A percentile compares a stretch with the other conserved stretches of the same genome.
Evolutionary conservation across 2,329 filamentous ascomycete genomes (phyloP).

Genomic region (Didymella lethalis): DNA sequence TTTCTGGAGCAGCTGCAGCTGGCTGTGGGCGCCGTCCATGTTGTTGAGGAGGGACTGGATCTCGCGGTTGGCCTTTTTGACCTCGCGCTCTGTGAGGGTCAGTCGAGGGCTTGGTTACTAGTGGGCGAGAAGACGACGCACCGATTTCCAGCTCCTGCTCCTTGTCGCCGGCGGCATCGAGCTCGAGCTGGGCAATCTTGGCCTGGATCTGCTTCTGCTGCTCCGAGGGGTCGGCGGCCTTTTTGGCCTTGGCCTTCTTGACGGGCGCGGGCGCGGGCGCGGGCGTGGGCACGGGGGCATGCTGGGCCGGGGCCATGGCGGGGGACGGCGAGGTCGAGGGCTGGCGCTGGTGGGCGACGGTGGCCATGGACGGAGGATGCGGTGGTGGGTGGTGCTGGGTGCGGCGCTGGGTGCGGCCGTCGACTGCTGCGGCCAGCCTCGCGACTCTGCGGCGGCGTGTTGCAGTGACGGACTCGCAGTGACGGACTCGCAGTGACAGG

Average conservation of each 20-base stretch:
- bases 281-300: conserved; percentile 60
- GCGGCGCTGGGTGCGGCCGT: conserved; percentile 25
- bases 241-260: conserved; percentile 87
- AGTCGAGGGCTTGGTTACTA: conserved; percentile 24
- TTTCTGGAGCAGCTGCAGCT: conserved; percentile 88
- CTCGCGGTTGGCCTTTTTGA: conserved; percentile 92
- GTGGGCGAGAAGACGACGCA: conserved; percentile 50
- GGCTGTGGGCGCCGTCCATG: conserved; percentile 90
- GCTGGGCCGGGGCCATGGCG: conserved; percentile 55
- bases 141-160: conserved; percentile 96
- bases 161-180: conserved; percentile 90
- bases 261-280: conserved; percentile 62
- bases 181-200: conserved; percentile 93
- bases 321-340: conserved; percentile 50
- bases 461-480: no score
- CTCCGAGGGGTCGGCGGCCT: conserved; percentile 83
- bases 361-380: conserved; percentile 39
- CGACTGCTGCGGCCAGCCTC: conserved; percentile 12
- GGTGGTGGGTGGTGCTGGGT: conserved; percentile 5
- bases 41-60: conserved; percentile 82
- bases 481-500: neutral
- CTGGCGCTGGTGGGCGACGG: conserved; percentile 48
- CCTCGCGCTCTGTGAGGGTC: conserved; percentile 77
- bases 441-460: no score
- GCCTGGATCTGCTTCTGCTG: conserved; percentile 90